Percentiles rank a stretch among this genome's conserved stretches.
These are phyloP conservation scores for Ceratobasidium sp. DNA, from an alignment of 1,284 basidiomycete genomes.

Conservation along the genomic window DNA sequence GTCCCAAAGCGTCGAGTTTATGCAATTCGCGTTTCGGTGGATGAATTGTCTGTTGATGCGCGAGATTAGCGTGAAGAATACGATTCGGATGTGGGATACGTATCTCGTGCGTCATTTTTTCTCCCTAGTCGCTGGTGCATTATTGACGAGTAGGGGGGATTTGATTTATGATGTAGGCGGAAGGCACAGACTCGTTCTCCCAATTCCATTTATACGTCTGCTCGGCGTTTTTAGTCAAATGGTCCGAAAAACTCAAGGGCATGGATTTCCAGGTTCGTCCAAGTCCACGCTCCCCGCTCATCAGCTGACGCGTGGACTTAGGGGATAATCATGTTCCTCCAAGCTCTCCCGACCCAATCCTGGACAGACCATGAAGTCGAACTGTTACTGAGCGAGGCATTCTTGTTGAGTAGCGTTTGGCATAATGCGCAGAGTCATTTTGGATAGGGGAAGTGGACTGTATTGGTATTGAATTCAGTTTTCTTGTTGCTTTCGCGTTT, in stretches of 20 bases:
- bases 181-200: slow-evolving; percentile 95
- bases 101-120: slow-evolving; percentile 79
- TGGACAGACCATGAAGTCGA: slow-evolving; percentile 98
- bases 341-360: slow-evolving; percentile 93
- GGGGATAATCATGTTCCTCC: slow-evolving; percentile 99
- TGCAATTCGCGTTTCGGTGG: slow-evolving; percentile 99
- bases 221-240: slow-evolving; percentile 92
- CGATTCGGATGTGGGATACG: slow-evolving; percentile 98
- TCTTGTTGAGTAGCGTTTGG: slow-evolving; percentile 94
- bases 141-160: background rate
- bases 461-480: no score
- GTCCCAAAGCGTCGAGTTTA: slow-evolving; percentile 94
- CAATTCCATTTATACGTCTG: slow-evolving; percentile 98
- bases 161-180: slow-evolving; percentile 70
- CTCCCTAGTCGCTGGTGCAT: background rate
- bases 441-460: background rate
- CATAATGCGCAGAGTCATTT: slow-evolving; percentile 96
- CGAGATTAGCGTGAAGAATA: slow-evolving; percentile 94
- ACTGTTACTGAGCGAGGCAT: slow-evolving; percentile 94
- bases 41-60: slow-evolving; percentile 99
- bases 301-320: slow-evolving; percentile 55
- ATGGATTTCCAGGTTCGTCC: slow-evolving; percentile 94
- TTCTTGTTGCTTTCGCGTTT: no score
- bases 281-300: background rate
- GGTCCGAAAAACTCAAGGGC: slow-evolving; percentile 88